Base-by-base conservation (phyloP, 805 yeast genomes). In the Pichia nakasei region DNA sequence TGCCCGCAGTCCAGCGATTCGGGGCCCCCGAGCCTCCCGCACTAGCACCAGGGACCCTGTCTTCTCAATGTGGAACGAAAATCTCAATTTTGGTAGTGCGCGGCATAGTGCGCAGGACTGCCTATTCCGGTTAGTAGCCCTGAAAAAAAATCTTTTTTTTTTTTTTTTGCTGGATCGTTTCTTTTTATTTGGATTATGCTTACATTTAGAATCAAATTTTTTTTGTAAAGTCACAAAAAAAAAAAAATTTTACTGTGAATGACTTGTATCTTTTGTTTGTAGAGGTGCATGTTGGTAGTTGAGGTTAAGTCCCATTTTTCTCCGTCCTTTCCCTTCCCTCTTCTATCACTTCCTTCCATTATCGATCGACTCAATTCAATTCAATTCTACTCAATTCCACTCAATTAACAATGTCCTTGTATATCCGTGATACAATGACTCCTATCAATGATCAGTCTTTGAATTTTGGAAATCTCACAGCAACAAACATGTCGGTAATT, bases 361-460 rank as follows among this genome's bases (percentile, higher is more conserved):
- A 17, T 32, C 35, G 9, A 4, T 32, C 6, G 17, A 24, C 27
- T 24, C 5, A 3, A 3, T 18, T 39, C 24, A 18, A 19, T 37
- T 32, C 39, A 45, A 48, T 39, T 38, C 17, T 13, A 35, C 33
- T 29, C 41, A 39, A 42, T 43, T 37, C 21, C 1, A 6, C 37
- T 39, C 41, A 42, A 39, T 40, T 42, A 29, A 22, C 22, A 35
- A 44, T 44, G 47, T 44, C 47, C 9, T n/a, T 34, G 19, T 26
- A 39, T 20, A 20, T 37, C n/a, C 42, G 45, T 31, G 35, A 41
- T 31, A 15, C 47, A 37, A 39, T 39, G 42, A 44, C 47, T 11
- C 47, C 47, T 22, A 37, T 38, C 3, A 44, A 44, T 21, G 43
- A 29, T 29, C 32, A 29, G 4, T 9, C 9, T 12, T 29, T 17